A percentile compares a stretch with the other conserved stretches of the same genome.
These are phyloP conservation scores for Thozetella sp. DNA, from an alignment of 495 filamentous ascomycete species.

Conservation along the genomic window DNA sequence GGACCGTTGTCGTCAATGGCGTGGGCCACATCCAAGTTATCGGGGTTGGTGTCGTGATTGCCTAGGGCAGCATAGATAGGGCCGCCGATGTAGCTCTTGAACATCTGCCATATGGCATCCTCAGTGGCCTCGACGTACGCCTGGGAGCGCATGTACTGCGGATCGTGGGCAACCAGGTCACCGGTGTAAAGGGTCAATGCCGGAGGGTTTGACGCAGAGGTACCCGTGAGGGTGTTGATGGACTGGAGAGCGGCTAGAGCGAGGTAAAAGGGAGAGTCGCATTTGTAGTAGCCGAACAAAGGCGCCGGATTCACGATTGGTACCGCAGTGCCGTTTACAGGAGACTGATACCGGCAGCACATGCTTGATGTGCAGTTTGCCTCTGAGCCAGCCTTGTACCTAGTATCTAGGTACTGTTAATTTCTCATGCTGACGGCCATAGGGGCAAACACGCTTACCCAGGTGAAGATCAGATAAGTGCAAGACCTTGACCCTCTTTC, in stretches of 20 bases:
- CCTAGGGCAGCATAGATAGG: slow-evolving; percentile 53
- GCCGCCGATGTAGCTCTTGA: slow-evolving; percentile 57
- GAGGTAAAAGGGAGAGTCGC: slow-evolving; percentile 62
- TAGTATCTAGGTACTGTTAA: slow-evolving; percentile 41
- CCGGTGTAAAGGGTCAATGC: slow-evolving; percentile 58
- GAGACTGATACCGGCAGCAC: slow-evolving; percentile 52
- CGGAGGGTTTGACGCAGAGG: slow-evolving; percentile 37
- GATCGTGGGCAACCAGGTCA: slow-evolving; percentile 57
- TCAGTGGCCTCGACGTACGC: slow-evolving; percentile 53
- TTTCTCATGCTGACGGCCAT: background rate
- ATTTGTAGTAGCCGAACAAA: slow-evolving; percentile 54
- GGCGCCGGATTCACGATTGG: slow-evolving; percentile 48
- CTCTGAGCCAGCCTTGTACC: slow-evolving; percentile 56
- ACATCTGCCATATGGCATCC: slow-evolving; percentile 49
- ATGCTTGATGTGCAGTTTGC: slow-evolving; percentile 55
- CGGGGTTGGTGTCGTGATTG: slow-evolving; percentile 59
- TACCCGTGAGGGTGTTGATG: slow-evolving; percentile 58
- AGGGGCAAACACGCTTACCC: slow-evolving; percentile 6
- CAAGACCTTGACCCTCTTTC: slow-evolving; percentile 57
- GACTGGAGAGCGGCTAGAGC: slow-evolving; percentile 59
- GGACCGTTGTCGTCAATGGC: slow-evolving; percentile 43
- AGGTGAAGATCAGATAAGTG: slow-evolving; percentile 64
- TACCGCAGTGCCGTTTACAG: slow-evolving; percentile 8
- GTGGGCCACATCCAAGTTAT: slow-evolving; percentile 51
- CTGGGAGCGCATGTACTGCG: slow-evolving; percentile 42